phyloP scores from a whole-genome alignment of 1,139 yeast species.

The Ogataea hybrid region DNA sequence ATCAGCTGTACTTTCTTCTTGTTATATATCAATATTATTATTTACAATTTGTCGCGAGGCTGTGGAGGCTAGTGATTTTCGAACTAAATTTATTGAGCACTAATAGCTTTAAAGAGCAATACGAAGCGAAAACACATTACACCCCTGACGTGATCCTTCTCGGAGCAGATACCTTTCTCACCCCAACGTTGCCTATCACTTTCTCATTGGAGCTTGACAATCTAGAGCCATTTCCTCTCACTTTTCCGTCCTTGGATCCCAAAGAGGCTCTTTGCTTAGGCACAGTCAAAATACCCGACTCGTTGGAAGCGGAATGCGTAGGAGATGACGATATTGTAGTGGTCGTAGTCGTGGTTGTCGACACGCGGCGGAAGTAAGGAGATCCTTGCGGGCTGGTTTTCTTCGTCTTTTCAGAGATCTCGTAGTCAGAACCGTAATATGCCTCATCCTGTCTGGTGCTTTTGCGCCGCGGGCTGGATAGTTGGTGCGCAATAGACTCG shows the following conservation, averaged over 20 bases:
- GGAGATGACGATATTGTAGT: conserved; percentile 33
- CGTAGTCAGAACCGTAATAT: conserved; percentile 9
- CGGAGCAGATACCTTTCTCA: conserved; percentile 36
- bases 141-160: conserved; percentile 26
- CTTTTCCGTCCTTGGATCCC: conserved; percentile 23
- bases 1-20: neutral
- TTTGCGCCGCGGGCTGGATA: conserved; percentile 23
- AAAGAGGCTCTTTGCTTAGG: conserved; percentile 29
- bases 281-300: conserved; percentile 21
- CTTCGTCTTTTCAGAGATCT: conserved; percentile 7
- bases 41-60: conserved; percentile 6
- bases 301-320: conserved; percentile 22
- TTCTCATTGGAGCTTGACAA: conserved; percentile 28
- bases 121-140: conserved; percentile 3
- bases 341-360: conserved; percentile 32
- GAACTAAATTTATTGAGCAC: conserved; percentile 3
- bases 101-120: conserved; percentile 8
- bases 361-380: conserved; percentile 29
- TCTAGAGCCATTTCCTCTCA: conserved; percentile 19
- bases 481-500: conserved; percentile 25
- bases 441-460: conserved; percentile 13
- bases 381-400: conserved; percentile 14
- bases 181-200: conserved; percentile 33
- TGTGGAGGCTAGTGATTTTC: neutral
- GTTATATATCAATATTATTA: conserved; percentile 7